phyloP scores from a whole-genome alignment of 2,329 filamentous ascomycete species.

The Fusarium abutilonis region DNA sequence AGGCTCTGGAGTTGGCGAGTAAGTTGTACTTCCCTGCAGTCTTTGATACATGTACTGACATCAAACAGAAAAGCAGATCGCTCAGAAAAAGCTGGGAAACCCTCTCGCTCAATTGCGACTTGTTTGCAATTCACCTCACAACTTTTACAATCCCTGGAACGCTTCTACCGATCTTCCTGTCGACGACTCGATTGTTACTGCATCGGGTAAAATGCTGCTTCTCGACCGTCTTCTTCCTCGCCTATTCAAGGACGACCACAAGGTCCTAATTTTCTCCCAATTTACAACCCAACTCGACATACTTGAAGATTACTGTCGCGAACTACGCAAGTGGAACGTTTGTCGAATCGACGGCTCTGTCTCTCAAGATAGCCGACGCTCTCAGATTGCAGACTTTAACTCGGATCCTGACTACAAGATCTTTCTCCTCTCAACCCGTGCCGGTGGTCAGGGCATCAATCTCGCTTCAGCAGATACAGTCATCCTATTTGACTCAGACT shows the following conservation, averaged over 20 bases:
- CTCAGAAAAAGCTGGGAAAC: conserved; percentile 91
- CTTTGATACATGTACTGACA: conserved; percentile 40
- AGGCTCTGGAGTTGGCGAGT: conserved; percentile 81
- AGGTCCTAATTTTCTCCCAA: conserved; percentile 95
- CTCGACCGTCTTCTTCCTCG: conserved; percentile 84
- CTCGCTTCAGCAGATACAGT: conserved; percentile 91
- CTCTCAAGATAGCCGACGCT: conserved; percentile 74
- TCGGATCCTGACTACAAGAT: conserved; percentile 71
- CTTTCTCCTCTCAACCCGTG: conserved; percentile 89
- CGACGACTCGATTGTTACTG: conserved; percentile 84
- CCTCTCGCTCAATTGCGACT: conserved; percentile 90
- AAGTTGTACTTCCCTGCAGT: conserved; percentile 48
- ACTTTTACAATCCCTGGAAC: conserved; percentile 94
- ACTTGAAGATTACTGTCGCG: conserved; percentile 81
- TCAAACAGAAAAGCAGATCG: conserved; percentile 77
- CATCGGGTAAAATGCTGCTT: conserved; percentile 95
- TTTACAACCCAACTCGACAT: conserved; percentile 96
- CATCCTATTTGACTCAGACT: conserved; percentile 86
- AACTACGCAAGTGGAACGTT: conserved; percentile 80
- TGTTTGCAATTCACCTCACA: conserved; percentile 92
- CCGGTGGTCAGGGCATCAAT: conserved; percentile 95
- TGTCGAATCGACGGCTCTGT: conserved; percentile 94
- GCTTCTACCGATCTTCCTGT: conserved; percentile 66
- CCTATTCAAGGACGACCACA: conserved; percentile 80
- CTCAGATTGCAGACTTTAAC: conserved; percentile 80